These are phyloP conservation scores for Botrytis squamosa DNA, from an alignment of 2,329 filamentous ascomycete species.

Conservation along the genomic window DNA sequence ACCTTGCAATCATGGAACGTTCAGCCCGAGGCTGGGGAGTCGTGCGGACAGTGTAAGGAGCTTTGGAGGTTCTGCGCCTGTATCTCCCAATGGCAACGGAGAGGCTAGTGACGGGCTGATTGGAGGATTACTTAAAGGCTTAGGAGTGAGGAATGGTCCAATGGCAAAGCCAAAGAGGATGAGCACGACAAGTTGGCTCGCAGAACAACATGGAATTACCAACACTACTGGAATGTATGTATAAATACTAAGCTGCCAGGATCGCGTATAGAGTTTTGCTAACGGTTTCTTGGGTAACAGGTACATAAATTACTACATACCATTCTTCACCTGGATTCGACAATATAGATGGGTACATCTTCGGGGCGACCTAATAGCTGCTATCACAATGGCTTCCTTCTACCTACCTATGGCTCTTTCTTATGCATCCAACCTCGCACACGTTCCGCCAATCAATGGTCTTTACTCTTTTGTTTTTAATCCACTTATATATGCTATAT, in stretches of 20 bases:
- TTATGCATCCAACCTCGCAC: slow-evolving; percentile 85
- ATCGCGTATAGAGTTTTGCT: neutral
- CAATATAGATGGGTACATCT: slow-evolving; percentile 84
- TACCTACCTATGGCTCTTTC: slow-evolving; percentile 98
- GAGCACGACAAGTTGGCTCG: slow-evolving; percentile 70
- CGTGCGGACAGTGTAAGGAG: slow-evolving; percentile 35
- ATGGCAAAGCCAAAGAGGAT: slow-evolving; percentile 55
- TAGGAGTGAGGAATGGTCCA: slow-evolving; percentile 31
- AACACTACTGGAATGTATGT: slow-evolving; percentile 72
- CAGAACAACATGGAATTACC: slow-evolving; percentile 70
- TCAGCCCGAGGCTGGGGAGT: slow-evolving; percentile 62
- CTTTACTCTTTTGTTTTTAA: slow-evolving; percentile 94
- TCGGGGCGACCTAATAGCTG: slow-evolving; percentile 81
- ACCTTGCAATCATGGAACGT: slow-evolving; percentile 70
- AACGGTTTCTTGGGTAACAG: slow-evolving; percentile 43
- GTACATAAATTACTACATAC: slow-evolving; percentile 92
- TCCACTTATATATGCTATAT: slow-evolving; percentile 83
- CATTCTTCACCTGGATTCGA: slow-evolving; percentile 83
- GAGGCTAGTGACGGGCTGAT: slow-evolving; percentile 30
- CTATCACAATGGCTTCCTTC: slow-evolving; percentile 95
- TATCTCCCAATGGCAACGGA: slow-evolving; percentile 20
- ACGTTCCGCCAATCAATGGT: slow-evolving; percentile 89
- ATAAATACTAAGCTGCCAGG: neutral
- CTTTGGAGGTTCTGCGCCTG: slow-evolving; percentile 29
- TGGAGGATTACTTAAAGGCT: slow-evolving; percentile 29